Conservation (phyloP, 768 basidiomycete genomes). For the Agrocybe chaxingu region DNA sequence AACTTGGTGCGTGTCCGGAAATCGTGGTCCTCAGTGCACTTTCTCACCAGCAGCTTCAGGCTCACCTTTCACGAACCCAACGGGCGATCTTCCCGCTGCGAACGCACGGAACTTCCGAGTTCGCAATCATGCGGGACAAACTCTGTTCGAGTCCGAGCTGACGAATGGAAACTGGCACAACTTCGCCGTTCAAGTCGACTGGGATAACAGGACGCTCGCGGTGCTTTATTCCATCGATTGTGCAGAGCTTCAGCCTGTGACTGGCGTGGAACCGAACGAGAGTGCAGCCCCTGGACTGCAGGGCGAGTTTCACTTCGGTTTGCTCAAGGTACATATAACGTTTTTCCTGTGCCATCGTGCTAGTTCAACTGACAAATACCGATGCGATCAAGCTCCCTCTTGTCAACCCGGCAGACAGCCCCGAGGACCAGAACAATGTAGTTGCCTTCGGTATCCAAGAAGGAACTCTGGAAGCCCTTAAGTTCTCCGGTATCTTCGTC, state of each 20-base stretch:
- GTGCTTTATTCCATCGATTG: conserved; percentile 49
- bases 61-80: conserved; percentile 55
- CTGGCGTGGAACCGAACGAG: conserved; percentile 36
- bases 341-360: background rate
- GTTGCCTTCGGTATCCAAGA: conserved; percentile 60
- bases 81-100: conserved; percentile 35
- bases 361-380: background rate
- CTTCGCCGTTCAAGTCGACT: conserved; percentile 57
- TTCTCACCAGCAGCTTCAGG: conserved; percentile 28
- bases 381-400: conserved; percentile 44
- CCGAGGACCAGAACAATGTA: conserved; percentile 50
- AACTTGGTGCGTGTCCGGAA: conserved; percentile 39
- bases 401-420: conserved; percentile 41
- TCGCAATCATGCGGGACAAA: conserved; percentile 48
- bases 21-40: background rate
- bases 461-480: conserved; percentile 48
- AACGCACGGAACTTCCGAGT: conserved; percentile 52
- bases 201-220: conserved; percentile 44
- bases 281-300: conserved; percentile 35
- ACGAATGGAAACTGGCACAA: conserved; percentile 49
- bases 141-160: conserved; percentile 50
- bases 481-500: conserved; percentile 60
- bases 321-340: conserved; percentile 45
- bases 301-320: conserved; percentile 61
- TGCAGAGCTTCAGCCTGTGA: conserved; percentile 37